These are phyloP conservation scores for Coemansia nantahalensis DNA, from an alignment of 192 early-diverging fungal genomes.

Conservation along the genomic window DNA sequence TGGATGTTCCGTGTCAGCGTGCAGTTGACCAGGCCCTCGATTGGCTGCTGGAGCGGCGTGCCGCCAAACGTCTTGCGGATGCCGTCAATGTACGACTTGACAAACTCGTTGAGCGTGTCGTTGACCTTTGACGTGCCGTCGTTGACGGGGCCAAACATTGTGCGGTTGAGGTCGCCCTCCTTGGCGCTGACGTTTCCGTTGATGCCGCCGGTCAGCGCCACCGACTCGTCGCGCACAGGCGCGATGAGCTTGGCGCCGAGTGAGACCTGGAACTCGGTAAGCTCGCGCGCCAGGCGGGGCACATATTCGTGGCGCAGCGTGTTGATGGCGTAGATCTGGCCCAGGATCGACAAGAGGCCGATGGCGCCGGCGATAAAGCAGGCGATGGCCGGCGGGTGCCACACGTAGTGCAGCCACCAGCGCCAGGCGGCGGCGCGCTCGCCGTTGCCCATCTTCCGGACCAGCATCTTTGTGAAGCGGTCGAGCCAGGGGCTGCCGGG, in stretches of 20 bases:
- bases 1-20: conserved; percentile 47
- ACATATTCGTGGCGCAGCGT: conserved; percentile 26
- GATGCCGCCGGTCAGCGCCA: conserved; percentile 21
- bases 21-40: conserved; percentile 52
- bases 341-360: conserved; percentile 21
- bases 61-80: conserved; percentile 37
- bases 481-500: conserved; percentile 29
- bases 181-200: conserved; percentile 22
- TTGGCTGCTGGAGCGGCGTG: conserved; percentile 26
- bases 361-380: conserved; percentile 43
- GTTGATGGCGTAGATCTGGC: conserved; percentile 38
- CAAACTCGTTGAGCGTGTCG: conserved; percentile 40
- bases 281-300: conserved; percentile 19
- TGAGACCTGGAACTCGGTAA: conserved; percentile 25
- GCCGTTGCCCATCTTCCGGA: conserved; percentile 15
- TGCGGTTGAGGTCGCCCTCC: conserved; percentile 22
- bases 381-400: conserved; percentile 42
- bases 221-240: conserved; percentile 29
- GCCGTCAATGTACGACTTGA: conserved; percentile 28
- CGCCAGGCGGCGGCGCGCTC: conserved; percentile 37
- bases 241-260: conserved; percentile 21
- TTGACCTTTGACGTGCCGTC: conserved; percentile 30
- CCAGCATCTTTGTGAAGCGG: conserved; percentile 11
- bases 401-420: conserved; percentile 48
- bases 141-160: conserved; percentile 40